A percentile compares a stretch with the other conserved stretches of the same genome.
Conservation (phyloP, 2,329 filamentous ascomycete species). For the Scytalidium sp. region DNA sequence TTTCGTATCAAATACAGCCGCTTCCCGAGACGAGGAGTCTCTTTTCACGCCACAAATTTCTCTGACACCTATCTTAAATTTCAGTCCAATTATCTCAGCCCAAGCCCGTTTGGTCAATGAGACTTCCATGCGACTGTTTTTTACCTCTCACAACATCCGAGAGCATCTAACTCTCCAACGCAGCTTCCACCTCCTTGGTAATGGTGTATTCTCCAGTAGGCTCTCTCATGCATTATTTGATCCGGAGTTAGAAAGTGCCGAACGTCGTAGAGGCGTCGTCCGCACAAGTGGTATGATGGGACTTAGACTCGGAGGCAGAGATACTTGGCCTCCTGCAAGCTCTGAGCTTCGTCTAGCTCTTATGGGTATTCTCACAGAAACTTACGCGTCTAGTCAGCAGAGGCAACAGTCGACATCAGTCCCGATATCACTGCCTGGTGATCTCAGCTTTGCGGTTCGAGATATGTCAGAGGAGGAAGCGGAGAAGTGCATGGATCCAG, state of each 20-base stretch:
- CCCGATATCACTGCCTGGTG: slow-evolving; percentile 55
- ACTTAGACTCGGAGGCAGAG: slow-evolving; percentile 74
- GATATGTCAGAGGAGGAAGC: slow-evolving; percentile 77
- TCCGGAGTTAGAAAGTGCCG: slow-evolving; percentile 74
- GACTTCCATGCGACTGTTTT: slow-evolving; percentile 73
- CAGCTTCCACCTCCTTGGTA: slow-evolving; percentile 79
- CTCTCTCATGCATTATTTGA: slow-evolving; percentile 84
- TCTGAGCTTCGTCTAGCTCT: slow-evolving; percentile 88
- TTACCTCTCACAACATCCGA: slow-evolving; percentile 68
- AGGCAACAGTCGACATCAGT: slow-evolving; percentile 21
- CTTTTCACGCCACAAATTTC: slow-evolving; percentile 32
- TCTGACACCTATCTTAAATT: slow-evolving; percentile 66
- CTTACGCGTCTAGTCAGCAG: slow-evolving; percentile 44
- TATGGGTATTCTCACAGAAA: slow-evolving; percentile 80
- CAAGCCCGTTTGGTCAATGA: slow-evolving; percentile 77
- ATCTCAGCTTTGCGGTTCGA: slow-evolving; percentile 80
- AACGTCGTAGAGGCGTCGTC: slow-evolving; percentile 67
- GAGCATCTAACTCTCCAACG: slow-evolving; percentile 72
- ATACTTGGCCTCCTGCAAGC: slow-evolving; percentile 89
- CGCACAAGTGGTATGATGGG: slow-evolving; percentile 73
- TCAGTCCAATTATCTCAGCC: slow-evolving; percentile 68
- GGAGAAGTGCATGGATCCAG: slow-evolving; percentile 76
- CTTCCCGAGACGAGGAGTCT: slow-evolving; percentile 10
- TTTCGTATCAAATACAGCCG: slow-evolving; percentile 14
- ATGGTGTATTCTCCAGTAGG: slow-evolving; percentile 77